Evolutionary conservation across 257 asterid species (phyloP), one percentile per base, ranked within the genome.

Genomic region (Lantana camara): DNA sequence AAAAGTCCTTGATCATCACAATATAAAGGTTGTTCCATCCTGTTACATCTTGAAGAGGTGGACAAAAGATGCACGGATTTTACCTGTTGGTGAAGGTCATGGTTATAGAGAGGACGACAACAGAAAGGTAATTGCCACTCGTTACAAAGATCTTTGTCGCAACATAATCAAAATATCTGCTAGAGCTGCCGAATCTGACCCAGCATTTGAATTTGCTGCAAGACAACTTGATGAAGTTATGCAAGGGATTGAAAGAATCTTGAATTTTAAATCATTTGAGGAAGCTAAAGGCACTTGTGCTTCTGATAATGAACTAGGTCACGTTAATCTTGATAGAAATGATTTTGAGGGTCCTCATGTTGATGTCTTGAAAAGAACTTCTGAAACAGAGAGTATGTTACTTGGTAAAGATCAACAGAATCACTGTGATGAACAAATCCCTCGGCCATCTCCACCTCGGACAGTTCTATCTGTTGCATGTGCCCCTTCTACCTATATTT

Each of bases 1-100:
- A 38, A 83, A 80, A 68, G 86, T 83, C 47, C 86, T 83, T 52
- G 86, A 80, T 77, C 81, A 83, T 77, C 77, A 78, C 27, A 83
- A 83, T 60, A 78, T 83, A 50, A 83, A 83, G 76, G 63, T 80
- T 57, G 79, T 83, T 55, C 90, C 90, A 5, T 67, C 76, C 15
- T 59, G 54, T 60, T 83, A 77, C 82, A 78, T 83, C 59, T 62
- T 80, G 80, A 83, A 72, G 69, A 83, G 90, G 69, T 83, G 90
- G 90, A 71, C 84, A n/a, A 78, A 73, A 65, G 90, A 83, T 42
- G 90, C 90, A 13, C 73, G 84, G 77, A 68, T 70, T 61, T 74
- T 44, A 61, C 73, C 74, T 59, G 60, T 47, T 37, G 70, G 53
- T 62, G 82, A 75, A 68, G 59, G 44, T 68, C 68, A 64, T 49